Evolutionary conservation across 306 rosid genomes (phyloP).

Genomic region (Cicer cuneatum): DNA sequence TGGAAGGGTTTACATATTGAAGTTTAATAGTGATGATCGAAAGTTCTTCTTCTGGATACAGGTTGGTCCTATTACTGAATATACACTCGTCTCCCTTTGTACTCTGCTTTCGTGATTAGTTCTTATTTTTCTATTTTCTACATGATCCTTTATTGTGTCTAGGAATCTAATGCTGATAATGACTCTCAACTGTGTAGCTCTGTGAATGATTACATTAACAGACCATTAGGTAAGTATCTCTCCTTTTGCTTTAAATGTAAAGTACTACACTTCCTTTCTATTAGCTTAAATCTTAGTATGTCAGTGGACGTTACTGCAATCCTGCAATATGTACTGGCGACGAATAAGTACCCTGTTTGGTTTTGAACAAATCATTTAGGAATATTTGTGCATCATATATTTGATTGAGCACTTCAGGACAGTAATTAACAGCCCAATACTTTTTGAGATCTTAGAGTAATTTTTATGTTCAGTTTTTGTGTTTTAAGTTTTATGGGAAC

Average conservation of each 20-base stretch:
- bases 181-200: conserved; percentile 73
- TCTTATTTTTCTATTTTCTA: conserved; percentile 38
- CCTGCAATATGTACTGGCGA: background rate
- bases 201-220: conserved; percentile 76
- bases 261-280: conserved; percentile 16
- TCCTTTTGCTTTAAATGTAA: conserved; percentile 23
- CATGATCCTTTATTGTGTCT: conserved; percentile 40
- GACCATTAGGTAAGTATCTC: conserved; percentile 66
- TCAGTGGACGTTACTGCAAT: background rate
- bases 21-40: conserved; percentile 80
- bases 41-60: conserved; percentile 97
- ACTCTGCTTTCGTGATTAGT: conserved; percentile 17
- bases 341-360: background rate
- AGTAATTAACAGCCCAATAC: conserved; percentile 1
- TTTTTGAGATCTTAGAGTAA: background rate
- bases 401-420: background rate
- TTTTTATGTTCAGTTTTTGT: conserved; percentile 1
- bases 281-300: conserved; percentile 1
- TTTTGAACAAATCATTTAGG: background rate
- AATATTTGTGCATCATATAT: background rate
- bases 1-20: conserved; percentile 89
- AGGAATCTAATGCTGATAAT: conserved; percentile 83
- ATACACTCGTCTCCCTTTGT: background rate
- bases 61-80: conserved; percentile 54
- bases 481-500: conserved; percentile 19